phyloP scores from a whole-genome alignment of 768 basidiomycete species.

The Kwoniella bestiolae region DNA sequence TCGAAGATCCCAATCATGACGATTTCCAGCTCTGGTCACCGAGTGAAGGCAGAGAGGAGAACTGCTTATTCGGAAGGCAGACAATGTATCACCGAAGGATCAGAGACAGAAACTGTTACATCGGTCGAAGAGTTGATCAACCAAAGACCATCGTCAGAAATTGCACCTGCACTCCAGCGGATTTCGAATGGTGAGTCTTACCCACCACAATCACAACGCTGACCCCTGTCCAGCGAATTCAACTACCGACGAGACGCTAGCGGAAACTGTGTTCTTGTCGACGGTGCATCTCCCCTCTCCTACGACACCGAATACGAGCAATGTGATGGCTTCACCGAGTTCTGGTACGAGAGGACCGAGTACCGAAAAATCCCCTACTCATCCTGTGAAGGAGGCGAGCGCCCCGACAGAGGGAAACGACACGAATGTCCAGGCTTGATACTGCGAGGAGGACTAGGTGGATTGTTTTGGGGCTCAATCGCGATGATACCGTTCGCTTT shows the following conservation, averaged over 20 bases:
- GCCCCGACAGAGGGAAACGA: conserved; percentile 72
- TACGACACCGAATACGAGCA: conserved; percentile 58
- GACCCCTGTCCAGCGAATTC: conserved; percentile 73
- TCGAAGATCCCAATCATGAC: conserved; percentile 75
- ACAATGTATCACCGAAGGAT: conserved; percentile 88
- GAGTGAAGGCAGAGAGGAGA: conserved; percentile 81
- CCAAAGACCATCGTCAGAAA: conserved; percentile 66
- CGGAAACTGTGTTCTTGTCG: conserved; percentile 76
- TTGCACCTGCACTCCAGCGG: conserved; percentile 72
- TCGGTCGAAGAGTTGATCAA: conserved; percentile 71
- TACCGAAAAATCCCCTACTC: conserved; percentile 92
- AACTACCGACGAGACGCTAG: conserved; percentile 74
- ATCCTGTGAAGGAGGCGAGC: conserved; percentile 75
- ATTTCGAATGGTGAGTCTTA: conserved; percentile 87
- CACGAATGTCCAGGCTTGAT: conserved; percentile 82
- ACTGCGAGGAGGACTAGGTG: conserved; percentile 62
- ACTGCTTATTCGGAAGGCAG: conserved; percentile 89
- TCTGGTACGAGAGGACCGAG: conserved; percentile 91
- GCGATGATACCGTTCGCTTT: conserved; percentile 75
- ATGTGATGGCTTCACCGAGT: conserved; percentile 60
- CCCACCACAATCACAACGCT: not conserved
- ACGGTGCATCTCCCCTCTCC: conserved; percentile 68
- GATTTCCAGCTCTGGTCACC: conserved; percentile 99
- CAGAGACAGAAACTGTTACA: conserved; percentile 77
- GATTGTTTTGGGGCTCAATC: conserved; percentile 82